Percentiles rank a stretch among this genome's conserved stretches.
Conservation (phyloP, 2,329 filamentous ascomycete species). For the Diaporthe sp. region DNA sequence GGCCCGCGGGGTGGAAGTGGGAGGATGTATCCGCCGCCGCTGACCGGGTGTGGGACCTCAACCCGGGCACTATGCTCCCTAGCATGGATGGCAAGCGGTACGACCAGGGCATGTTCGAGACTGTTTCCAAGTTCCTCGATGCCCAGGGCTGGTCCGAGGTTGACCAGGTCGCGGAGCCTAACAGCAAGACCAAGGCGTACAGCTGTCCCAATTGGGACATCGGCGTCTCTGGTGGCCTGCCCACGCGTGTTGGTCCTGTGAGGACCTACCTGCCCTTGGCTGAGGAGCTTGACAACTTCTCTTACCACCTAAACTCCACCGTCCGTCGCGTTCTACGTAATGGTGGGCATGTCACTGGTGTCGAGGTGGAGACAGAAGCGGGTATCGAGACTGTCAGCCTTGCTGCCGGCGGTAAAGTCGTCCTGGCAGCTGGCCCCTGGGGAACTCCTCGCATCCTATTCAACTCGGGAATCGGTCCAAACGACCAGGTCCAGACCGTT, state of each 20-base stretch:
- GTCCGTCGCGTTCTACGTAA: constrained; percentile 43
- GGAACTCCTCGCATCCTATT: constrained; percentile 40
- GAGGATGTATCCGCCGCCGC: constrained; percentile 46
- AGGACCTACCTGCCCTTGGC: constrained; percentile 44
- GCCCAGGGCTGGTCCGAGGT: constrained; percentile 37
- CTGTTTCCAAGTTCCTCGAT: constrained; percentile 34
- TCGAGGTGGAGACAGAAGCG: constrained; percentile 14
- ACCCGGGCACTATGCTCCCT: constrained; percentile 46
- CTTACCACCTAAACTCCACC: constrained; percentile 44
- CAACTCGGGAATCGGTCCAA: constrained; percentile 36
- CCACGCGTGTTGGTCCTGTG: constrained; percentile 41
- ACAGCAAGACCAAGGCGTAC: constrained; percentile 39
- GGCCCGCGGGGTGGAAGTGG: constrained; percentile 49
- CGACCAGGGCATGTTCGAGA: constrained; percentile 37
- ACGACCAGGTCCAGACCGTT: constrained; percentile 40
- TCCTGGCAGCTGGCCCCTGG: constrained; percentile 44
- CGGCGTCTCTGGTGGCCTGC: constrained; percentile 31
- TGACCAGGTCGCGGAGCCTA: constrained; percentile 38
- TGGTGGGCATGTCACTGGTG: constrained; percentile 33
- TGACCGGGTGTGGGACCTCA: constrained; percentile 46
- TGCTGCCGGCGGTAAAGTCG: constrained; percentile 42
- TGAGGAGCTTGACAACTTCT: constrained; percentile 43
- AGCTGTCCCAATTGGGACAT: constrained; percentile 26
- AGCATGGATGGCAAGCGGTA: constrained; percentile 45
- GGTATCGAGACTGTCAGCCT: constrained; percentile 23